Conservation (phyloP, 805 yeast genomes). For the Tetrapisispora arboricola region DNA sequence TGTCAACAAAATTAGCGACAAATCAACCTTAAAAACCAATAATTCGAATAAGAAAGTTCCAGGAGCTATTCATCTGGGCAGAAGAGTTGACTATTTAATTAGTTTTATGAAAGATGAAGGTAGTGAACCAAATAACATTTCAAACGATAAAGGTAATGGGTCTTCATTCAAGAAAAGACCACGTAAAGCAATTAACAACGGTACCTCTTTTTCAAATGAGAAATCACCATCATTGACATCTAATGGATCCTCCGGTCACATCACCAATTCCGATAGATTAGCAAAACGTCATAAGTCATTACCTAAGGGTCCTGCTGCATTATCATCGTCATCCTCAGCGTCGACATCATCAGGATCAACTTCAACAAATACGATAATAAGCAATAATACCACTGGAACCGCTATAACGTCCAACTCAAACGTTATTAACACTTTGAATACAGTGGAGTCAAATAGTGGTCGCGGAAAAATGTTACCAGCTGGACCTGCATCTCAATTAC, state of each 20-base stretch:
- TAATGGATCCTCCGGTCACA: not conserved
- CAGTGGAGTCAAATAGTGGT: not conserved
- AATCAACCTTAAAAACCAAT: constrained; percentile 19
- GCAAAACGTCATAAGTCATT: constrained; percentile 19
- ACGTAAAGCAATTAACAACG: constrained; percentile 14
- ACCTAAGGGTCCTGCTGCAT: constrained; percentile 12
- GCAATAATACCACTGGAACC: no score
- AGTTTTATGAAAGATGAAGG: constrained; percentile 55
- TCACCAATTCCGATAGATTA: constrained; percentile 4
- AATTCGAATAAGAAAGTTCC: constrained; percentile 60
- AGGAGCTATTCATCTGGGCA: constrained; percentile 81
- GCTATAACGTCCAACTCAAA: no score
- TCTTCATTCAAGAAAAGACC: constrained; percentile 17
- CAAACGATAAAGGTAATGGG: constrained; percentile 4
- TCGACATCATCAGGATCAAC: not conserved
- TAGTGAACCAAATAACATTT: constrained; percentile 20
- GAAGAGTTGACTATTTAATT: constrained; percentile 84
- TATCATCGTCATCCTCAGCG: constrained; percentile 6
- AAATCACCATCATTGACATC: not conserved
- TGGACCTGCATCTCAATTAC: constrained; percentile 15
- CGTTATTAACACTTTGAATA: no score
- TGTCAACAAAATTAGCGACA: constrained; percentile 2
- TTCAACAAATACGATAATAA: not conserved
- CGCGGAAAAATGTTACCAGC: constrained; percentile 12
- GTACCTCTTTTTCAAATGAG: not conserved